Base-by-base conservation (phyloP, 2,329 filamentous ascomycete species). In the Pseudovirgaria hyperparasitica region DNA sequence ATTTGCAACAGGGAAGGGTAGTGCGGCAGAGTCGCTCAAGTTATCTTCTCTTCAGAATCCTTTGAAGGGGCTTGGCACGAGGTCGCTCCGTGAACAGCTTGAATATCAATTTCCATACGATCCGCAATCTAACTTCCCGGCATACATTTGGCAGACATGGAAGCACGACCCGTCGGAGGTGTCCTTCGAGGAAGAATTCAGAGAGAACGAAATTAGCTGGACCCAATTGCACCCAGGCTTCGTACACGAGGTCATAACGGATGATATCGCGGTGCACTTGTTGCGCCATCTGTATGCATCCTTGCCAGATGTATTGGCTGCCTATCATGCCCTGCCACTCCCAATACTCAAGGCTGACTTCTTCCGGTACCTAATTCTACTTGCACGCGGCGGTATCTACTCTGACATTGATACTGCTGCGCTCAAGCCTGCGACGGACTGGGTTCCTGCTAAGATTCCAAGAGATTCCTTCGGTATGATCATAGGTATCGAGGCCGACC, bases 121-220 rank as follows among this genome's bases (percentile, higher is more conserved):
- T 46, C 67, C 87, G 36, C 74, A 85, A 46, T 57, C 66, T 41
- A 92, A 87, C 54, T 96, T 96, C 54, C 90, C 90, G 3, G 86
- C 85, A 30, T 96, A 93, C 62, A 92, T 98, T 48, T 98, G 90
- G 90, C 90, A 98, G 65, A 98, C 90, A 9, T 98, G 90, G 90
- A 94, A 92, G 55, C 77, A 73, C 46, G 81, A 74, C 1, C 86
- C 87, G 0, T 70, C 76, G 2, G 79, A 82, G 13, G 65, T 72
- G 26, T 67, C 81, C 35, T 98, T 98, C 49, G 58, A 57, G 8
- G 72, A 77, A 35, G 59, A 64, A 12, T 86, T 93, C 48, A 76
- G 86, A 35, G 73, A 80, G 24, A 69, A 84, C 33, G 90, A 96
- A 58, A 81, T 82, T 9, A 85, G 80, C 35, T 98, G 90, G 90